Conservation (phyloP, 306 rosid genomes). For the Vigna trinervia region DNA sequence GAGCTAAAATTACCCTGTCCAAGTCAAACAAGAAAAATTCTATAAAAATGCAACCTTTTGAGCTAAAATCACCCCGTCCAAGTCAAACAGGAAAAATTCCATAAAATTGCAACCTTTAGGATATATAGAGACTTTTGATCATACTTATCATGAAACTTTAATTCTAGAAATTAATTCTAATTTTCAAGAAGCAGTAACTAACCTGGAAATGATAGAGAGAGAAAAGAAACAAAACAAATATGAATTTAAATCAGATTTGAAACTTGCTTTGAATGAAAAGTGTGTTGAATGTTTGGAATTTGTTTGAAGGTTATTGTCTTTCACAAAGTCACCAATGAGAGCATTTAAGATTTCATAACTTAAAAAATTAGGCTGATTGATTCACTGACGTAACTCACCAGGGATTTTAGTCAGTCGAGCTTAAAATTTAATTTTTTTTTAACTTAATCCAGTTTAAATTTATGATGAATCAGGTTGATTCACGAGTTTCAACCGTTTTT, state of each 20-base stretch:
- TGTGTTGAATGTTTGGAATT: neutral
- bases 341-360: too few species aligned
- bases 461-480: too few species aligned
- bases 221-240: conserved; percentile 25
- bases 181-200: conserved; percentile 31
- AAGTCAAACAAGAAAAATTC: conserved; percentile 11
- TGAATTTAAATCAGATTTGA: conserved; percentile 46
- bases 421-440: too few species aligned
- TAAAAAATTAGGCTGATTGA: too few species aligned
- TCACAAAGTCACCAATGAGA: neutral
- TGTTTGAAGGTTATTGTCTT: conserved; percentile 26
- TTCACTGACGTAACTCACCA: fast-evolving
- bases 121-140: neutral
- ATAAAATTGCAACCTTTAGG: neutral
- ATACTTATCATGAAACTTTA: neutral
- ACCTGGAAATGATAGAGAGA: conserved; percentile 44
- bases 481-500: too few species aligned
- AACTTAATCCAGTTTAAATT: too few species aligned
- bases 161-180: neutral
- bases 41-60: conserved; percentile 34
- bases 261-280: neutral
- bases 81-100: too few species aligned
- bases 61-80: too few species aligned
- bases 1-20: conserved; percentile 18
- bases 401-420: too few species aligned